Evolutionary conservation across 768 basidiomycete genomes (phyloP), one percentile per base, ranked within the genome.

Genomic region (Kwoniella bestiolae): DNA sequence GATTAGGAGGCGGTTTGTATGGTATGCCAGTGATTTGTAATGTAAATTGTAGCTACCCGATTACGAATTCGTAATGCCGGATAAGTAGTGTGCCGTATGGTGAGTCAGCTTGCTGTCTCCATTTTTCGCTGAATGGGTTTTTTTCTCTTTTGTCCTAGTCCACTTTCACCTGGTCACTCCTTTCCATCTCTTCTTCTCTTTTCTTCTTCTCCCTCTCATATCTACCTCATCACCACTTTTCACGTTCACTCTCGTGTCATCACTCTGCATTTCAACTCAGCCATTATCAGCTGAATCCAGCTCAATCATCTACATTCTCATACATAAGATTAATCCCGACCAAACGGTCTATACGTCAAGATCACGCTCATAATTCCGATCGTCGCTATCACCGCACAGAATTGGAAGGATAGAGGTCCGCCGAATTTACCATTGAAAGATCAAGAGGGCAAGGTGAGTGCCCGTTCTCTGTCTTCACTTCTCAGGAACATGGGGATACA

Each of bases 291-390:
- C 38, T 41, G 38, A 41, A 14, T 16, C 12, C 18, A 41, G 38
- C 38, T 41, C 14, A 14, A 51, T 51, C 32, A 47, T 9, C 5
- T 25, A 51, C 50, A 2, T 32, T 28, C 6, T 32, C 9, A 14
- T 55, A 55, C 11, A 32, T 11, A 55, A 14, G 12, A 7, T 51
- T 34, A 55, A 55, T 18, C 32, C 23, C 32, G 52, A 55, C 52
- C 58, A 47, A 49, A 47, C 31, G 58, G 58, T 60, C 58, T 31
- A 60, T 60, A 44, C 58, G 45, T 50, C 58, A 60, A 60, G 58
- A 60, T 60, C 58, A 60, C 46, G 58, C 47, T 60, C 58, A 49
- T 60, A 60, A 60, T 49, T 49, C 58, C 58, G 52, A 55, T 38
- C 52, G 52, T 35, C 52, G 52, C 52, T 55, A 26, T 55, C 52